Evolutionary conservation across 257 asterid species (phyloP).

Genomic region (Fraxinus quadrangulata): DNA sequence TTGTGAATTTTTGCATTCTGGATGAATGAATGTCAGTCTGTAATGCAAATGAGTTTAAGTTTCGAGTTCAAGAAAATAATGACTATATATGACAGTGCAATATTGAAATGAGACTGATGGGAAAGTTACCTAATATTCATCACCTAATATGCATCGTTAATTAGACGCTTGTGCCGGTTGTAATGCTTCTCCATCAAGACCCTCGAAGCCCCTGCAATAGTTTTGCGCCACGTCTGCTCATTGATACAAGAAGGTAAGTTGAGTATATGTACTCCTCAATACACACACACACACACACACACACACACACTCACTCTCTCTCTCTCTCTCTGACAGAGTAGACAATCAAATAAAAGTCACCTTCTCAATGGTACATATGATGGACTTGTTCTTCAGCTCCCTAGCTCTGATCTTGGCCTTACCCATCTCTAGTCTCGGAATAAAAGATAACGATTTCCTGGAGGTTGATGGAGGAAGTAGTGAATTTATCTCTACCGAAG

Average conservation of each 20-base stretch:
- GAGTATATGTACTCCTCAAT: neutral
- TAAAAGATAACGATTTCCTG: slow-evolving; percentile 38
- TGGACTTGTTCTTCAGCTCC: slow-evolving; percentile 59
- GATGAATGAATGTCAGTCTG: neutral
- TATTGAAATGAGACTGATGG: neutral
- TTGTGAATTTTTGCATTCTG: slow-evolving; percentile 18
- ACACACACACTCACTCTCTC: too few species aligned
- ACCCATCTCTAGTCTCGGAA: slow-evolving; percentile 53
- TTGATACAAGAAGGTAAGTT: neutral
- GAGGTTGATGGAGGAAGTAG: slow-evolving; percentile 50
- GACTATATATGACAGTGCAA: neutral
- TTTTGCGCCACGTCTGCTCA: slow-evolving; percentile 74
- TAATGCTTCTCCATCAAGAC: slow-evolving; percentile 84
- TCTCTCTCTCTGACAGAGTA: neutral
- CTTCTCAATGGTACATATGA: slow-evolving; percentile 60
- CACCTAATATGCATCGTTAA: slow-evolving; percentile 48
- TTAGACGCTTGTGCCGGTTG: slow-evolving; percentile 69
- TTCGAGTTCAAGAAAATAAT: neutral
- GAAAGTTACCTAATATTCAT: neutral
- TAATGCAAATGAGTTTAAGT: neutral
- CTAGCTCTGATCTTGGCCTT: slow-evolving; percentile 54
- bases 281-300: too few species aligned
- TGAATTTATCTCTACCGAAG: slow-evolving; percentile 48
- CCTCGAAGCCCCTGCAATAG: slow-evolving; percentile 72
- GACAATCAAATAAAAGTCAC: slow-evolving; percentile 28